phyloP scores from a whole-genome alignment of 148 eudicot genomes.

The Camellia japonica region DNA sequence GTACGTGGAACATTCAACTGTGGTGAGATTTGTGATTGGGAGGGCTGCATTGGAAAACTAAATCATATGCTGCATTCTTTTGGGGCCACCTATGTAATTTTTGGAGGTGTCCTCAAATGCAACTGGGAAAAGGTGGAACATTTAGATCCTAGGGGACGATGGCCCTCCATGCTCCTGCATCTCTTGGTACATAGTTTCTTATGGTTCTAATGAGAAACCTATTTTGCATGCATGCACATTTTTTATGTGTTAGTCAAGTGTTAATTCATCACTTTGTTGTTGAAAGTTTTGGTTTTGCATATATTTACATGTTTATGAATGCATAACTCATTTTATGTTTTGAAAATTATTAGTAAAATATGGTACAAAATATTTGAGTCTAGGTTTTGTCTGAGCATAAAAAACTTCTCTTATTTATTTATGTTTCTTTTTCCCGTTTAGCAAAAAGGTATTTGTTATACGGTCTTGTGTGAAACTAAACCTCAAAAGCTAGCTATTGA shows the following conservation, averaged over 20 bases:
- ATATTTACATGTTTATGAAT: neutral
- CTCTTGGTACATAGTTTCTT: neutral
- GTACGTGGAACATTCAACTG: neutral
- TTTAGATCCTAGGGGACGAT: neutral
- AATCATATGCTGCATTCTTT: neutral
- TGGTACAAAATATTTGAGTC: too few relatives aligned
- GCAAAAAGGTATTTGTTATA: too few relatives aligned
- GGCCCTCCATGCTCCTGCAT: neutral
- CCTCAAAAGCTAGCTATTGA: too few relatives aligned
- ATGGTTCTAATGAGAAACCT: neutral
- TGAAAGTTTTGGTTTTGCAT: neutral
- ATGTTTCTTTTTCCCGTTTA: too few relatives aligned
- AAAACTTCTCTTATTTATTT: too few relatives aligned
- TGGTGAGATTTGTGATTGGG: neutral
- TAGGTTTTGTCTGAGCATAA: too few relatives aligned
- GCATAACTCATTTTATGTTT: neutral
- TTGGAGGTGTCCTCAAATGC: neutral
- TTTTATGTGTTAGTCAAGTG: neutral
- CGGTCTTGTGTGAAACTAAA: too few relatives aligned
- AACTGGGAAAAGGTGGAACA: neutral
- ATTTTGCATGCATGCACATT: neutral
- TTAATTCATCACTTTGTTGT: neutral
- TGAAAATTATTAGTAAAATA: too few relatives aligned
- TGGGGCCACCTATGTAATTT: neutral
- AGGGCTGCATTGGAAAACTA: neutral